These are phyloP conservation scores for Pseudocercospora cruenta DNA, from an alignment of 2,329 filamentous ascomycete species.

Conservation along the genomic window DNA sequence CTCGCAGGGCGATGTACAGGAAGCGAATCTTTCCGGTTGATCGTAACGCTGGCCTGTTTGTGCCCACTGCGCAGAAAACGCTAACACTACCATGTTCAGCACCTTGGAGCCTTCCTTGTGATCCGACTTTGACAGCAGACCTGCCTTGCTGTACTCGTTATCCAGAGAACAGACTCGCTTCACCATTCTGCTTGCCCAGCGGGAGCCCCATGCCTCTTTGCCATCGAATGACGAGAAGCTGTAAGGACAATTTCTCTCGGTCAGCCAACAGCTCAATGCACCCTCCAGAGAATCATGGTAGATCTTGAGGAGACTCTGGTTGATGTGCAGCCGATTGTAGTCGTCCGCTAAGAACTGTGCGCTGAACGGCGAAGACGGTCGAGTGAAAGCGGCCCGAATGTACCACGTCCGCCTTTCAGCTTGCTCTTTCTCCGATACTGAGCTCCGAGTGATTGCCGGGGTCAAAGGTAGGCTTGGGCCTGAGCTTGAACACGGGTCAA, in stretches of 20 bases:
- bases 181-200: constrained; percentile 25
- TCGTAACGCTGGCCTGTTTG: constrained; percentile 11
- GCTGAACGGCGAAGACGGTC: constrained; percentile 17
- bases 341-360: constrained; percentile 21
- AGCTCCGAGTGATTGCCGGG: background rate
- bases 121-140: constrained; percentile 17
- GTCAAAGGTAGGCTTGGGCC: background rate
- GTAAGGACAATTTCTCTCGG: constrained; percentile 26
- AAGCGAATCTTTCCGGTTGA: background rate
- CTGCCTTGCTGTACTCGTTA: constrained; percentile 20
- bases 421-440: background rate
- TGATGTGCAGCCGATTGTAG: constrained; percentile 21
- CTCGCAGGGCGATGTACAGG: background rate
- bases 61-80: constrained; percentile 27
- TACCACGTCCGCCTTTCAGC: background rate
- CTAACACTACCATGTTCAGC: constrained; percentile 23
- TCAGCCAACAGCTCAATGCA: constrained; percentile 27
- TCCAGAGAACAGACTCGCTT: constrained; percentile 25
- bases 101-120: constrained; percentile 23
- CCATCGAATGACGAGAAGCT: constrained; percentile 19
- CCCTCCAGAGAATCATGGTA: constrained; percentile 28
- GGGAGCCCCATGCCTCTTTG: constrained; percentile 24
- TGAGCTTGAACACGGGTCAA: background rate
- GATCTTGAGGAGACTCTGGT: constrained; percentile 22
- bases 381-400: constrained; percentile 9